Percentiles rank a stretch among this genome's conserved stretches.
Evolutionary conservation across 2,329 filamentous ascomycete species (phyloP).

Genomic region (Kalmusia sp.): DNA sequence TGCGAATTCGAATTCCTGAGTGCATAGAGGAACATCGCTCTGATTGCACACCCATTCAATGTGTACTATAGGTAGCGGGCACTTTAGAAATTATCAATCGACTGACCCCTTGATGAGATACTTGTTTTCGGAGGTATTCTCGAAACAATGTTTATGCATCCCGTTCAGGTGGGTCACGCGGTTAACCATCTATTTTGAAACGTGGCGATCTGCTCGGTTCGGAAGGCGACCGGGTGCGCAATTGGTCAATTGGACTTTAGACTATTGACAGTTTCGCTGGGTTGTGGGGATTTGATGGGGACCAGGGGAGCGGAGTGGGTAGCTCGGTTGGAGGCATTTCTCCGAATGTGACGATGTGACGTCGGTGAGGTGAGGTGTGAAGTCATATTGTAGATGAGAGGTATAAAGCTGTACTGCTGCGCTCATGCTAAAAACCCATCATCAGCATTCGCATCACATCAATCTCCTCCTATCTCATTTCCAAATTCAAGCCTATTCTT

Average conservation of each 20-base stretch:
- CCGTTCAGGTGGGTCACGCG: background rate
- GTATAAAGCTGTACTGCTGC: no score
- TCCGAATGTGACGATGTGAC: background rate
- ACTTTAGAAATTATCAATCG: background rate
- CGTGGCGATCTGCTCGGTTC: background rate
- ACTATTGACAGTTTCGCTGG: constrained; percentile 1
- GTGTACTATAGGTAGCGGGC: background rate
- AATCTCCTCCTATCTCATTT: background rate
- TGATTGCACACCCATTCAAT: background rate
- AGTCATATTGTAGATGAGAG: background rate
- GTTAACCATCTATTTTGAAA: constrained; percentile 1
- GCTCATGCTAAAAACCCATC: background rate
- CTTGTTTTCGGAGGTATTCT: background rate
- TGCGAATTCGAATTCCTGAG: no score
- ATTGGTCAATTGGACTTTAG: background rate
- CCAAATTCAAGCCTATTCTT: no score
- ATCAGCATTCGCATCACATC: background rate
- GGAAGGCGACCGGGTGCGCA: no score
- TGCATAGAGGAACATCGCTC: background rate
- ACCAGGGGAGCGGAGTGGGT: background rate
- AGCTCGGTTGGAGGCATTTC: background rate
- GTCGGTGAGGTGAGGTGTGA: background rate
- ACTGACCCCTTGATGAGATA: background rate
- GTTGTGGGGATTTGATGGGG: background rate
- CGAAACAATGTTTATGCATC: background rate